These are phyloP conservation scores for Ophiostoma sp. DNA, from an alignment of 2,329 filamentous ascomycete species.

Conservation along the genomic window DNA sequence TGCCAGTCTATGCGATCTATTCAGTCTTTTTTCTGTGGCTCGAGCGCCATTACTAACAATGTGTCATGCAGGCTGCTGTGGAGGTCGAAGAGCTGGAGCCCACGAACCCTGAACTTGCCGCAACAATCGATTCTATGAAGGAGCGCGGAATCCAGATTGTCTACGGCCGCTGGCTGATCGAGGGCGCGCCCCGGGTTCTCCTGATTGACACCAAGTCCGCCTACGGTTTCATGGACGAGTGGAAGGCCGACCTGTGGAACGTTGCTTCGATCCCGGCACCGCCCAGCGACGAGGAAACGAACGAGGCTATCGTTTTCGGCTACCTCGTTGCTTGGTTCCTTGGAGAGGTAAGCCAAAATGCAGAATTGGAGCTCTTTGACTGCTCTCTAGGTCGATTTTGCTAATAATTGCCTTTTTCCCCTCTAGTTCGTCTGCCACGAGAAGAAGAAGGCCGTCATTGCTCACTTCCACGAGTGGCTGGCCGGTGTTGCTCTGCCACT, in stretches of 20 bases:
- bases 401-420: constrained; percentile 10
- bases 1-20: neutral
- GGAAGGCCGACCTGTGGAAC: constrained; percentile 96
- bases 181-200: constrained; percentile 89
- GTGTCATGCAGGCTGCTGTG: constrained; percentile 71
- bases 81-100: constrained; percentile 94
- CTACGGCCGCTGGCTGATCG: constrained; percentile 96
- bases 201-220: constrained; percentile 94
- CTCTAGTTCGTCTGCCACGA: constrained; percentile 87
- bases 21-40: neutral
- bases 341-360: constrained; percentile 70
- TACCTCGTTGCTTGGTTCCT: constrained; percentile 98
- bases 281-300: constrained; percentile 88
- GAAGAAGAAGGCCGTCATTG: constrained; percentile 87
- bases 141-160: constrained; percentile 85
- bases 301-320: constrained; percentile 95
- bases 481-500: constrained; percentile 90
- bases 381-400: constrained; percentile 24
- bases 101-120: constrained; percentile 72
- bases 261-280: constrained; percentile 91
- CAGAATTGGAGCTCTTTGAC: constrained; percentile 13
- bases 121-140: constrained; percentile 89
- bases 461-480: constrained; percentile 98
- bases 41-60: neutral
- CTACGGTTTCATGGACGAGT: constrained; percentile 88